These are phyloP conservation scores for Fusarium pseudocircinatum DNA, from an alignment of 2,329 filamentous ascomycete genomes.

Conservation along the genomic window DNA sequence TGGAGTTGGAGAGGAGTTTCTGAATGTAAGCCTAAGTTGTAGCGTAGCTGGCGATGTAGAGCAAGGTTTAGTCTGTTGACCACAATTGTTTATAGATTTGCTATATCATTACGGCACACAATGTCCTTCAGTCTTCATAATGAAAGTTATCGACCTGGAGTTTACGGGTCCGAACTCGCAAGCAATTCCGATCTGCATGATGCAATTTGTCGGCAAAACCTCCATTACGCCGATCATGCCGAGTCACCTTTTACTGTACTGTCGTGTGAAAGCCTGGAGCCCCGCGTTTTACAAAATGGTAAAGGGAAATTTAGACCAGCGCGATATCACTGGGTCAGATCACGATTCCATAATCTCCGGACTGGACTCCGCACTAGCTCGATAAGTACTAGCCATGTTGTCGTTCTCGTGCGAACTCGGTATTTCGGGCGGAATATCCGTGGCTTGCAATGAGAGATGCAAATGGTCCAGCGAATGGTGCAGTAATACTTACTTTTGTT, in stretches of 20 bases:
- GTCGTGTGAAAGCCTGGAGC: not conserved
- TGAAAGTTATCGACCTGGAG: not conserved
- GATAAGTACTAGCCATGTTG: not conserved
- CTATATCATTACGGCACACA: not conserved
- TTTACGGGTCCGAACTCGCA: not conserved
- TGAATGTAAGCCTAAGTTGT: not conserved
- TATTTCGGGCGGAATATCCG: conserved; percentile 1
- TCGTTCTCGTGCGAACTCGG: not conserved
- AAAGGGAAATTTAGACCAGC: no score
- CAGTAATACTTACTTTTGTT: not conserved
- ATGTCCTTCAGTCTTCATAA: not conserved
- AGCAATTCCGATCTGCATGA: not conserved
- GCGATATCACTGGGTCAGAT: not conserved
- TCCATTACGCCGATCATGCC: not conserved
- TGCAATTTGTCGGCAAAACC: not conserved
- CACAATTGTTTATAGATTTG: not conserved
- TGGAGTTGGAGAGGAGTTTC: not conserved
- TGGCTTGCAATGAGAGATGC: not conserved
- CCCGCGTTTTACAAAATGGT: not conserved
- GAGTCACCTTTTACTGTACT: not conserved
- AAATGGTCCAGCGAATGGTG: not conserved
- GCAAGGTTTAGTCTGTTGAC: not conserved
- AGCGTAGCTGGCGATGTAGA: not conserved
- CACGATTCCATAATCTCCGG: not conserved
- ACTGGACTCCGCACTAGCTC: not conserved